Base-by-base conservation (phyloP, 352 stramenopile species). In the Phytopythium helicoides region DNA sequence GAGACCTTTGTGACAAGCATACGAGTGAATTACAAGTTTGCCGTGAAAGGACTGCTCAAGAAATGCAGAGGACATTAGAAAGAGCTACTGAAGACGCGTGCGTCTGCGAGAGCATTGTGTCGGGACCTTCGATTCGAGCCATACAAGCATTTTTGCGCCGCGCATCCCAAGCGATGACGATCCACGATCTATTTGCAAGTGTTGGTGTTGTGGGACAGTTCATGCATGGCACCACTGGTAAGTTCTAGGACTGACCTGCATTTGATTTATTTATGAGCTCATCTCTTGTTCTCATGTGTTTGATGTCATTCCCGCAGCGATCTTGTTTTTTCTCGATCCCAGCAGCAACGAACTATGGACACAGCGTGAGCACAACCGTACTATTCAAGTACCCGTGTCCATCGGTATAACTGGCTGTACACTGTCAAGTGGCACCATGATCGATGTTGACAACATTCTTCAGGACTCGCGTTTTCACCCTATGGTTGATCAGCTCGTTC, bases 341-440 rank as follows among this genome's bases (percentile, higher is more conserved):
- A 69, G 63, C 8, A 74, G 52, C 23, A 86, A 89, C 19, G 71
- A 91, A 31, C 58, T 91, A 2, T 91, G 81, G 81, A 86, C 76
- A 9, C 71, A 83, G 47, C 68, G 66, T 11, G 69, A 82, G 25
- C 65, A 66, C 39, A 67, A 56, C 23, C 74, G 66, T 33, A 55
- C 65, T 5, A 64, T 76, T n/a, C 73, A 86, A 54, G 68, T 81
- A 0, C 70, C 81, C 7, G 74, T 68, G 3, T 72, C 71, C 22
- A 54, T 89, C 1, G 81, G 81, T 0, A 82, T 91, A 47, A 68
- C 76, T 38, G 81, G 81, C 1, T 69, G 52, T 15, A 67, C 74
- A 12, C 45, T 87, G 11, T 71, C 76, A 0, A 75, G 54, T 33
- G 56, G 52, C 46, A 62, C 64, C 7, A 74, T 59, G 3, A 14